Evolutionary conservation across 352 stramenopile species (phyloP).

Genomic region (Globisporangium lucens): DNA sequence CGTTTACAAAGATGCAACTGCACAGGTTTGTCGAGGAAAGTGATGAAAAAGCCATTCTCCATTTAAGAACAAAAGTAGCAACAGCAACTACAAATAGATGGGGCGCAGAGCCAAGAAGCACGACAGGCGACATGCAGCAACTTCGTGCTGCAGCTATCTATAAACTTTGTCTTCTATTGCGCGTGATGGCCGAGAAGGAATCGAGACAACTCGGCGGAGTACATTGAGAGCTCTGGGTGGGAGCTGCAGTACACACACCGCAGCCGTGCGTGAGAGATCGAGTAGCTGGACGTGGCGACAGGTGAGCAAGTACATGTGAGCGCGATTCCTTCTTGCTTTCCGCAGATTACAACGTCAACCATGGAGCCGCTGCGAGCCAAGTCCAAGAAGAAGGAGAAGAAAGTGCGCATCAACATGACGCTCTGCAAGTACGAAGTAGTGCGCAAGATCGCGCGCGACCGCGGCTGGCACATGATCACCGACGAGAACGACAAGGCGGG

Average conservation of each 20-base stretch:
- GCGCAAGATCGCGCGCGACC: slow-evolving; percentile 68
- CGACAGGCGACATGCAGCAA: not conserved
- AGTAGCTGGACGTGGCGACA: not conserved
- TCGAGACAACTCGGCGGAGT: not conserved
- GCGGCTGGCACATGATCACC: slow-evolving; percentile 70
- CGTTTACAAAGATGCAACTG: not conserved
- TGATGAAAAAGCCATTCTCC: not conserved
- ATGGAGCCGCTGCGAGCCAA: not conserved
- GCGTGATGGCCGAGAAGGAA: not conserved
- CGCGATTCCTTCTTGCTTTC: not conserved
- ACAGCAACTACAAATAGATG: slow-evolving; percentile 8
- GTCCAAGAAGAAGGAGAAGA: slow-evolving; percentile 38
- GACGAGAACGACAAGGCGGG: slow-evolving; percentile 69
- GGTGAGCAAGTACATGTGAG: not conserved
- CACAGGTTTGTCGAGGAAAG: not conserved
- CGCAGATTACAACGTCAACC: not conserved
- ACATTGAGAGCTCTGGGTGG: not conserved
- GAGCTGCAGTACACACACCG: not conserved
- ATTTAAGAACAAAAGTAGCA: not conserved
- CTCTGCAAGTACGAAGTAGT: slow-evolving; percentile 82
- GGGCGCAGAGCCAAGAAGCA: not conserved
- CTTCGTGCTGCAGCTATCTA: not conserved
- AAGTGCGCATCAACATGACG: slow-evolving; percentile 69
- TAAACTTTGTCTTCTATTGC: not conserved
- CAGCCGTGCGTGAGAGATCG: not conserved